Evolutionary conservation across 805 yeast genomes (phyloP), one percentile per base, ranked within the genome.

Genomic region (Kazachstania martiniae): DNA sequence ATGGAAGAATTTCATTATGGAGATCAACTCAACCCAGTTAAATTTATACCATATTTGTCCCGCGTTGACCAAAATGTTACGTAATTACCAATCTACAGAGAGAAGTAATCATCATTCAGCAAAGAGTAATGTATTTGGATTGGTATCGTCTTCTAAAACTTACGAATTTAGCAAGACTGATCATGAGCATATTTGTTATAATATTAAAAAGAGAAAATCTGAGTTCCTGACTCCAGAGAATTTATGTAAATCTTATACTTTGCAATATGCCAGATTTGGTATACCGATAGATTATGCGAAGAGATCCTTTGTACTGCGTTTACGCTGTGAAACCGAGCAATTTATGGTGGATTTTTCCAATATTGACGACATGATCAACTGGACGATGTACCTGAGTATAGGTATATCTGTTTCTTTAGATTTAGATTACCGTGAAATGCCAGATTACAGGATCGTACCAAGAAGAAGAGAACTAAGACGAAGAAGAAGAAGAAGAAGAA

Each of bases 401-500:
- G 96, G 91, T 1, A 77, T 78, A 31, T 91, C 82, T 43, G 72
- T 87, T 21, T 65, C 95, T 2, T 62, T 86, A 31, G 95, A 91
- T 40, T 50, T 89, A 15, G 74, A 68, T 21, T 67, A 71, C 28
- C 67, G 97, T 29, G 77, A 72, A 31, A 57, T 74, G 50, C 95
- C 95, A 9, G 69, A 66, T 27, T 85, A 77, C 49, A 68, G 91
- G 48, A 77, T 89, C 1, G 85, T 83, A 12, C 94, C 94, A 5
- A 61, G 89, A 40, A 66, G 91, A 39, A 65, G 87, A 42, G 62
- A 84, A 29, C 59, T 66, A 26, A 51, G 59, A 23, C 43, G 58
- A 39, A 28, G 51, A 38, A 38, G 47, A 32, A 32, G 46, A 34
- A 27, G 48, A 34, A 24, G 47, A 42, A 12, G 18, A 21, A 27